Conservation (phyloP, 805 yeast species). For the Naumovozyma castellii region DNA sequence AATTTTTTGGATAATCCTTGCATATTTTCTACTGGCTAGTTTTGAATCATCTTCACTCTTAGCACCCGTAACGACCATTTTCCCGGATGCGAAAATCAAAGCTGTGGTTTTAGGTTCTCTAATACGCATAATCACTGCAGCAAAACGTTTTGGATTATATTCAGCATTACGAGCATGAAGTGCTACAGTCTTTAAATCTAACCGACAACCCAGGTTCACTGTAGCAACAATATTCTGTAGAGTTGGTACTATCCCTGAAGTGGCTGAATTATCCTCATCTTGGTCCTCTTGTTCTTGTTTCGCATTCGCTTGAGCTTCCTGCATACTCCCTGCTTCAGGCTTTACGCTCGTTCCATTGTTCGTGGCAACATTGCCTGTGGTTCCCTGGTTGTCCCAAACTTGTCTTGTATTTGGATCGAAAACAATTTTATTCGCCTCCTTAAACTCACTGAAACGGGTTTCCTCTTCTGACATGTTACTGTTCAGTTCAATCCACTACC, state of each 20-base stretch:
- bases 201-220: conserved; percentile 89
- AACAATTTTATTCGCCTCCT: conserved; percentile 28
- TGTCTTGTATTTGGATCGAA: conserved; percentile 31
- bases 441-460: conserved; percentile 26
- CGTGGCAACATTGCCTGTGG: conserved; percentile 3
- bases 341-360: background rate
- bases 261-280: conserved; percentile 52
- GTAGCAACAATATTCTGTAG: conserved; percentile 93
- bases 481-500: background rate
- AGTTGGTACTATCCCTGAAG: conserved; percentile 95
- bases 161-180: conserved; percentile 98
- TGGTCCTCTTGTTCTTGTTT: conserved; percentile 8
- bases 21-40: conserved; percentile 93
- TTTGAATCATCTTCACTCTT: conserved; percentile 98
- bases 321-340: conserved; percentile 2
- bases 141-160: conserved; percentile 96
- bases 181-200: conserved; percentile 94
- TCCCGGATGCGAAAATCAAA: conserved; percentile 93
- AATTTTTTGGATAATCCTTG: conserved; percentile 93
- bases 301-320: background rate
- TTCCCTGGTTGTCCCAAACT: conserved; percentile 29
- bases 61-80: conserved; percentile 99
- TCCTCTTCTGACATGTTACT: conserved; percentile 26
- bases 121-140: conserved; percentile 98
- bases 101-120: conserved; percentile 99